Percentiles rank a stretch among this genome's conserved stretches.
phyloP scores from a whole-genome alignment of 306 rosid species.

The Abrus precatorius region DNA sequence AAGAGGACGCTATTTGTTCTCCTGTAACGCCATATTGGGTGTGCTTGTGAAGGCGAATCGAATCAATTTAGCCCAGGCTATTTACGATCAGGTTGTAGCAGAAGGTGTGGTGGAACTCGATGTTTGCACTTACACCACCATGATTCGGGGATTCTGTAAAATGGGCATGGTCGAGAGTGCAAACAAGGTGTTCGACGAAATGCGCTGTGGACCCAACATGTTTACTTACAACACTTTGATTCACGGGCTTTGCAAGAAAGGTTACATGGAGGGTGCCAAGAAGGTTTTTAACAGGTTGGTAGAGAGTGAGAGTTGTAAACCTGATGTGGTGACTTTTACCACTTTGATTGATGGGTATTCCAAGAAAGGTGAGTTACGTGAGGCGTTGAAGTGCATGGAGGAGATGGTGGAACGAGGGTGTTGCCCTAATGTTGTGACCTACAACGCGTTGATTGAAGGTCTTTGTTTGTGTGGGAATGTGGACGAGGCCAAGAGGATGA shows the following conservation, averaged over 20 bases:
- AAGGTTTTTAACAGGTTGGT: slow-evolving; percentile 43
- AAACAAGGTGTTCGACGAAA: slow-evolving; percentile 63
- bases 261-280: slow-evolving; percentile 58
- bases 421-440: slow-evolving; percentile 57
- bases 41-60: slow-evolving; percentile 61
- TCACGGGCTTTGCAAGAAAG: slow-evolving; percentile 55
- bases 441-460: slow-evolving; percentile 64
- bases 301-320: slow-evolving; percentile 48
- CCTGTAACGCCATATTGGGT: slow-evolving; percentile 57
- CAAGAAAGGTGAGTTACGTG: slow-evolving; percentile 53
- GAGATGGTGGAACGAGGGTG: slow-evolving; percentile 59
- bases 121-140: slow-evolving; percentile 57
- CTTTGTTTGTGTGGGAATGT: slow-evolving; percentile 60
- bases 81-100: slow-evolving; percentile 54
- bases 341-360: slow-evolving; percentile 67
- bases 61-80: slow-evolving; percentile 51
- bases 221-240: slow-evolving; percentile 62
- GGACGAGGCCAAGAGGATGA: slow-evolving; percentile 62
- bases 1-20: slow-evolving; percentile 51
- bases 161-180: slow-evolving; percentile 58
- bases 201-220: slow-evolving; percentile 58
- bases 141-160: slow-evolving; percentile 64
- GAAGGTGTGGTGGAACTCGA: slow-evolving; percentile 52
- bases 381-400: slow-evolving; percentile 53
- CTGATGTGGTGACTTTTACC: slow-evolving; percentile 61